Evolutionary conservation across 1,284 basidiomycete species (phyloP).

Genomic region (Entoloma clypeatum): DNA sequence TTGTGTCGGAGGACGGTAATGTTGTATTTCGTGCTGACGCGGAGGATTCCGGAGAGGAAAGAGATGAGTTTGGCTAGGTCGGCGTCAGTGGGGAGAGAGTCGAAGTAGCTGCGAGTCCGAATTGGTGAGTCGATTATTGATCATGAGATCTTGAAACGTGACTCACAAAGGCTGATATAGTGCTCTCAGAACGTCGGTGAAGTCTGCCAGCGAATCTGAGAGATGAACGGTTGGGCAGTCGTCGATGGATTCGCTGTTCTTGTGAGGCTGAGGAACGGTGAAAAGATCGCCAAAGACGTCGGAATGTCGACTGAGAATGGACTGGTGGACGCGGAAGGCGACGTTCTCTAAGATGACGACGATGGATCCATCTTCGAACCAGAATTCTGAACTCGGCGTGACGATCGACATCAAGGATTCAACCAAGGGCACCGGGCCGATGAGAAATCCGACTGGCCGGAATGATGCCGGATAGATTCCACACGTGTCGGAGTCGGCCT

Average conservation of each 20-base stretch:
- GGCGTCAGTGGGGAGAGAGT: slow-evolving; percentile 28
- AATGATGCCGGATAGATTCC: too few species aligned
- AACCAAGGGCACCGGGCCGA: too few species aligned
- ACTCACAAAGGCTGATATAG: slow-evolving; percentile 37
- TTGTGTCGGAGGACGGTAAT: slow-evolving; percentile 34
- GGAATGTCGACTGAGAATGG: slow-evolving; percentile 33
- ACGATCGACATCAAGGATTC: too few species aligned
- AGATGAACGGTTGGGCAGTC: slow-evolving; percentile 31
- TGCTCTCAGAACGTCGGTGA: slow-evolving; percentile 30
- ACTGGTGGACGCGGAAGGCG: slow-evolving; percentile 33
- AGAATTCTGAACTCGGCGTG: slow-evolving; percentile 26
- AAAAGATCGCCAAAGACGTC: slow-evolving; percentile 35
- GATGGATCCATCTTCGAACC: slow-evolving; percentile 35
- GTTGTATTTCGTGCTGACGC: slow-evolving; percentile 38
- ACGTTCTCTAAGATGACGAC: slow-evolving; percentile 28
- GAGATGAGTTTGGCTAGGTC: slow-evolving; percentile 29
- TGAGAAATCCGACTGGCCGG: too few species aligned
- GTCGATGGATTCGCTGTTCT: slow-evolving; percentile 25
- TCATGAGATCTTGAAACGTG: slow-evolving; percentile 1
- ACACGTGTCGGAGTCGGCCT: too few species aligned
- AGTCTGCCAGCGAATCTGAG: slow-evolving; percentile 29
- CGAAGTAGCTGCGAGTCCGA: slow-evolving; percentile 30
- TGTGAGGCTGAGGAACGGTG: slow-evolving; percentile 32
- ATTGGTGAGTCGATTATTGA: background rate
- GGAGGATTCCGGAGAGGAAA: slow-evolving; percentile 36